These are phyloP conservation scores for Penicillium brasilianum DNA, from an alignment of 2,329 filamentous ascomycete genomes.

Conservation along the genomic window DNA sequence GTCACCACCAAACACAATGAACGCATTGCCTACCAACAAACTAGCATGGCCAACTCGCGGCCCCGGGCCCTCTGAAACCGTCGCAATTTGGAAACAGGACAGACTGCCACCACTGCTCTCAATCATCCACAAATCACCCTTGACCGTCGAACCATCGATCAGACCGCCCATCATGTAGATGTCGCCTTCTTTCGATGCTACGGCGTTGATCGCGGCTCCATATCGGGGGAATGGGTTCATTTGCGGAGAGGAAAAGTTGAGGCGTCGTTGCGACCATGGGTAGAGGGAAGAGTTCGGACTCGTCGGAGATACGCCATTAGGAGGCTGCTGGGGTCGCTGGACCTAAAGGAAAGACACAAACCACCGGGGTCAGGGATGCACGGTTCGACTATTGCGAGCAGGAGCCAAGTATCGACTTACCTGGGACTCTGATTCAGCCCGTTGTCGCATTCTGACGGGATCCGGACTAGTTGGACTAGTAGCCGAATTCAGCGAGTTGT, in stretches of 20 bases:
- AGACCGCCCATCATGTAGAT: conserved; percentile 98
- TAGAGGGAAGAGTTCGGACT: conserved; percentile 81
- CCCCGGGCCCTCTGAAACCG: conserved; percentile 90
- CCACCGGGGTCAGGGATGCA: conserved; percentile 11
- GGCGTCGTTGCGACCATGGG: conserved; percentile 89
- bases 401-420: conserved; percentile 44
- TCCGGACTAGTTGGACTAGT: conserved; percentile 69
- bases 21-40: conserved; percentile 94
- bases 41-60: conserved; percentile 94
- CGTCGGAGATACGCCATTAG: conserved; percentile 57
- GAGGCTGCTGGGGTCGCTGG: conserved; percentile 55
- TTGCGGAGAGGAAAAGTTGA: conserved; percentile 83
- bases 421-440: conserved; percentile 60
- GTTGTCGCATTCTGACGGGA: conserved; percentile 63
- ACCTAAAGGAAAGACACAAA: conserved; percentile 24
- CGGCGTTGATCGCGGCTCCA: conserved; percentile 91
- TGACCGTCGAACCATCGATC: conserved; percentile 92
- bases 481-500: conserved; percentile 70
- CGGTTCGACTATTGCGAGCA: neutral
- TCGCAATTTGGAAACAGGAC: conserved; percentile 88
- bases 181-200: conserved; percentile 93
- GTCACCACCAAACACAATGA: conserved; percentile 98
- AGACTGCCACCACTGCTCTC: conserved; percentile 82
- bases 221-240: conserved; percentile 93
- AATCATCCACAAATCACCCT: conserved; percentile 97